Percentiles rank a stretch among this genome's conserved stretches.
phyloP scores from a whole-genome alignment of 139 green algal genomes.

The Micractinium conductrix region DNA sequence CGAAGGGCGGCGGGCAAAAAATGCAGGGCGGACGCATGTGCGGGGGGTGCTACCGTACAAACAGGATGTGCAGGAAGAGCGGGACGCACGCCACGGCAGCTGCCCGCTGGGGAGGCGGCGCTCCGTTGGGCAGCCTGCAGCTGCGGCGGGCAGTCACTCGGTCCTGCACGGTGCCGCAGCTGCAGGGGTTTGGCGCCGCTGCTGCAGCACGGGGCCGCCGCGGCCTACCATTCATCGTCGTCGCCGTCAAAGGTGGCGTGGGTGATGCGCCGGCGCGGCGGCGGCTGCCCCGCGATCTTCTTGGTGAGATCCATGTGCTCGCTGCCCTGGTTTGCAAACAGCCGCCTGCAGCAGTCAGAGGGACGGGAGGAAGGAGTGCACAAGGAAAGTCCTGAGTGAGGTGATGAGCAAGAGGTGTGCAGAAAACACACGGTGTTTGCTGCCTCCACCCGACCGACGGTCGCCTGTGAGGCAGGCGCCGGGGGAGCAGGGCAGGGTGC shows the following conservation, averaged over 20 bases:
- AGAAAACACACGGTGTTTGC: too few relatives aligned
- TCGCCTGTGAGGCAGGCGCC: too few relatives aligned
- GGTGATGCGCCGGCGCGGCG: constrained; percentile 6
- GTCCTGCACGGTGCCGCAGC: too few relatives aligned
- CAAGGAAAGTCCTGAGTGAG: background rate
- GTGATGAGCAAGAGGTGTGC: background rate
- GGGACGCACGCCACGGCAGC: background rate
- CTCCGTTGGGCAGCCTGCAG: too few relatives aligned
- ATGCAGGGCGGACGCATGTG: background rate
- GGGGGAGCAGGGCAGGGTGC: too few relatives aligned
- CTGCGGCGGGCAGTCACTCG: too few relatives aligned
- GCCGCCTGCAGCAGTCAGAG: constrained; percentile 34
- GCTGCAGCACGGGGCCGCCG: too few relatives aligned
- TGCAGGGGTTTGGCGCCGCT: too few relatives aligned
- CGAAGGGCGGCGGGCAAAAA: background rate
- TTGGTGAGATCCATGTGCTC: constrained; percentile 73
- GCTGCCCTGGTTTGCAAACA: constrained; percentile 56
- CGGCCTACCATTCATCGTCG: too few relatives aligned
- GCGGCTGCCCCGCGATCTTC: background rate
- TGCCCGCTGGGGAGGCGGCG: too few relatives aligned
- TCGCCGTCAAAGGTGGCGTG: constrained; percentile 23
- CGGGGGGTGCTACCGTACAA: too few relatives aligned
- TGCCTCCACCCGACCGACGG: too few relatives aligned
- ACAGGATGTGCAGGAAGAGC: background rate
- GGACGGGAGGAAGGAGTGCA: background rate